Conservation (phyloP, 305 asterid species). For the Fraxinus dipetala region DNA sequence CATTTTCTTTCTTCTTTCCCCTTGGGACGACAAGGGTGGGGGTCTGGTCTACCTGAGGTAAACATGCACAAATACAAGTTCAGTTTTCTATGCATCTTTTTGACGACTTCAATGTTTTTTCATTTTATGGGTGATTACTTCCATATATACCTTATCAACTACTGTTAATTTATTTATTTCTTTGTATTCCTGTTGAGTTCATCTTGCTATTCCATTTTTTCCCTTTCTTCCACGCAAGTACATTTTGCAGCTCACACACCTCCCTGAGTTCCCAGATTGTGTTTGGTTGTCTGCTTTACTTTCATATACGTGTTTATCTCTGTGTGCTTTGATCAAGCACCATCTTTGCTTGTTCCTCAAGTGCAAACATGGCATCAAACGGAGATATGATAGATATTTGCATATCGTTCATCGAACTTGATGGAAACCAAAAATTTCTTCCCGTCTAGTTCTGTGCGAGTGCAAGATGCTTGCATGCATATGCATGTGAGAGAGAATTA, state of each 20-base stretch:
- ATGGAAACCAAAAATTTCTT: neutral
- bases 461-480: neutral
- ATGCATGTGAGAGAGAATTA: neutral
- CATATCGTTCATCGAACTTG: neutral
- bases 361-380: neutral
- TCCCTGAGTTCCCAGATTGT: neutral
- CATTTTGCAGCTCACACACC: neutral
- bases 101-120: neutral
- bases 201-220: neutral
- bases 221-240: neutral
- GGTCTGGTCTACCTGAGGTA: neutral
- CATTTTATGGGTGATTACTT: neutral
- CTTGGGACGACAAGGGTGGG: neutral
- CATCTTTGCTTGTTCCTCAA: neutral
- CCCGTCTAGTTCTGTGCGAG: neutral
- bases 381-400: neutral
- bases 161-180: neutral
- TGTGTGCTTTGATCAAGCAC: neutral
- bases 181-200: neutral
- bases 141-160: neutral
- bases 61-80: neutral
- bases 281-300: neutral
- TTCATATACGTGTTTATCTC: neutral
- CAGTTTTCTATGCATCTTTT: neutral
- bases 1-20: neutral